These are phyloP conservation scores for Sergeia podlipaevii DNA, from an alignment of 208 protist species.

Conservation along the genomic window DNA sequence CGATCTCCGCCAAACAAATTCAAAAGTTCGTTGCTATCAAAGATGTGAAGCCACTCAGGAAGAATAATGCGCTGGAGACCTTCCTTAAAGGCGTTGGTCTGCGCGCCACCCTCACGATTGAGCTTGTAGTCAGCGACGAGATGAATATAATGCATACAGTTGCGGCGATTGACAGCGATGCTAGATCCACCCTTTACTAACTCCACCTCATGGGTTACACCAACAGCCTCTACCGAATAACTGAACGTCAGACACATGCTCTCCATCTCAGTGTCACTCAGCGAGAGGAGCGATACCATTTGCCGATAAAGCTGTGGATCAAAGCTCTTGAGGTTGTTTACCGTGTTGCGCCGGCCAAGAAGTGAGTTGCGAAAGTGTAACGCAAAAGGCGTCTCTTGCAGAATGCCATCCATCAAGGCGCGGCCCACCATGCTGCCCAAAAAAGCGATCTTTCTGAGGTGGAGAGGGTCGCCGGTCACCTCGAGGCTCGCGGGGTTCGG, in stretches of 20 bases:
- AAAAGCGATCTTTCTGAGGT: conserved; percentile 81
- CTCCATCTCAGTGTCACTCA: conserved; percentile 71
- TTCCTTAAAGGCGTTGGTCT: conserved; percentile 77
- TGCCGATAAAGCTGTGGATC: conserved; percentile 88
- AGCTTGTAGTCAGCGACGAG: conserved; percentile 92
- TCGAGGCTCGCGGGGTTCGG: conserved; percentile 87
- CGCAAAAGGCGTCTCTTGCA: conserved; percentile 89
- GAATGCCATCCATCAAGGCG: conserved; percentile 84
- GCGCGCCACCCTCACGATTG: conserved; percentile 80
- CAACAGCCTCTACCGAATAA: conserved; percentile 66
- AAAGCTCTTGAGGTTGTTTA: conserved; percentile 85
- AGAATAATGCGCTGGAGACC: conserved; percentile 77
- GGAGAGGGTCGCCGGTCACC: conserved; percentile 52
- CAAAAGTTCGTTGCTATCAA: conserved; percentile 87
- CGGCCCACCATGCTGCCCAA: conserved; percentile 90
- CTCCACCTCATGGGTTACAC: conserved; percentile 66
- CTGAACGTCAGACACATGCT: conserved; percentile 77
- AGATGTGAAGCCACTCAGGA: conserved; percentile 65
- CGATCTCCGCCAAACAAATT: conserved; percentile 80
- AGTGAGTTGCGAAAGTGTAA: conserved; percentile 90
- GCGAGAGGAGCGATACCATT: conserved; percentile 57
- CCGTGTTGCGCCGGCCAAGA: conserved; percentile 83
- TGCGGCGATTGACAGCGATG: conserved; percentile 79
- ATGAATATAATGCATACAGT: conserved; percentile 91
- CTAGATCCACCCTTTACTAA: conserved; percentile 73